Base-by-base conservation (phyloP, 1,284 basidiomycete species). In the Rhodofomes roseus region DNA sequence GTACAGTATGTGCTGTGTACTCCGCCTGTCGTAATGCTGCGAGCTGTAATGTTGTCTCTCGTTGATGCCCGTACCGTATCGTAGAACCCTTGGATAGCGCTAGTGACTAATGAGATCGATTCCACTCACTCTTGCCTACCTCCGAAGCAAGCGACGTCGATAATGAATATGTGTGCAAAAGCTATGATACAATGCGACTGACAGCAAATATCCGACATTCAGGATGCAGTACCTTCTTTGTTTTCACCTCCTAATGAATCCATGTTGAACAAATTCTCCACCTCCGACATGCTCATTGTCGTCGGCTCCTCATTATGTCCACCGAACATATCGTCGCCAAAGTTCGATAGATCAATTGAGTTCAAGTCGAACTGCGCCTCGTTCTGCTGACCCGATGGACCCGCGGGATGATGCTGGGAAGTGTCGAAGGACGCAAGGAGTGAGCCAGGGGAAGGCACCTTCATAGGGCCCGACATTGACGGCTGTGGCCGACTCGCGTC, bases 361-460 rank as follows among this genome's bases (percentile, higher is more conserved):
- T 62, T 39, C 7, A 60, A 18, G 55, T 64, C 63, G 46, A 65
- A 59, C 11, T 53, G 41, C 36, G 43, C 37, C n/a, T 61, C 62
- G 20, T 62, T 52, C 3, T 11, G 27, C n/a, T 50, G 31, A 7
- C 55, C 48, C 8, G 54, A 31, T n/a, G 34, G 37, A 25, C 63
- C 56, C 6, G 40, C 57, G 4, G 58, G 34, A 14, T 59, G 56
- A 5, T 63, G 52, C 1, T 60, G 31, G 5, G 55, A 52, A 8
- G 60, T 56, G 11, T 56, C 55, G 43, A 67, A 53, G 20, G 60
- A 73, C n/a, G 79, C 75, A 14, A 79, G 64, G 36, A 80, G 61
- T 3, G 76, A 72, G 1, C 68, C 69, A 4, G 79, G 74, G 31
- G 77, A 79, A 25, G 75, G 72, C 9, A 70, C 69, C 27, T 63